phyloP scores from a whole-genome alignment of 768 basidiomycete species.

The Phylloporus rhodoxanthus region DNA sequence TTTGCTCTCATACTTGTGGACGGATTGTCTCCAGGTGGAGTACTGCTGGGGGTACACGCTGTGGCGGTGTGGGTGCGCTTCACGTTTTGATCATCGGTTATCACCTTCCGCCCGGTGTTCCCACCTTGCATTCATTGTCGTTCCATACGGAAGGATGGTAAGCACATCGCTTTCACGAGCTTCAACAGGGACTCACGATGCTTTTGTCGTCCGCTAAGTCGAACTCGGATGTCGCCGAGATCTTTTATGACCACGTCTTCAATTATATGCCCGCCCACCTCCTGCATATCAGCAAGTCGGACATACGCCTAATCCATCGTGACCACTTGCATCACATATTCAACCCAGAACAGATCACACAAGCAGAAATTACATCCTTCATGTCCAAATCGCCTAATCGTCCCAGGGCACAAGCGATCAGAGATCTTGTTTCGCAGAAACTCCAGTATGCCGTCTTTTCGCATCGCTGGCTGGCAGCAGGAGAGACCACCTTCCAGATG shows the following conservation, averaged over 20 bases:
- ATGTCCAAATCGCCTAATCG: not conserved
- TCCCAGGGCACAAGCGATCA: conserved; percentile 6
- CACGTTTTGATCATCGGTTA: too few relatives aligned
- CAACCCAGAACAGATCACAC: conserved; percentile 6
- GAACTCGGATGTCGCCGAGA: not conserved
- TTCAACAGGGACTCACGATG: not conserved
- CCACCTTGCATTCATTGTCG: too few relatives aligned
- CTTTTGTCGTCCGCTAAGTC: not conserved
- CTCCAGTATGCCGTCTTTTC: conserved; percentile 14
- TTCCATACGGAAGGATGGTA: not conserved
- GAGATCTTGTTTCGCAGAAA: conserved; percentile 4
- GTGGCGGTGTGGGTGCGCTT: too few relatives aligned
- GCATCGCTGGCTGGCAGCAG: conserved; percentile 10
- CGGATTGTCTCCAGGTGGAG: too few relatives aligned
- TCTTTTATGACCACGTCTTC: conserved; percentile 14
- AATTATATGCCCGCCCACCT: conserved; percentile 16
- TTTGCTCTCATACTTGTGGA: too few relatives aligned
- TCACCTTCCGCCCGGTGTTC: too few relatives aligned
- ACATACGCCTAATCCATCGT: conserved; percentile 8
- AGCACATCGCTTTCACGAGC: not conserved
- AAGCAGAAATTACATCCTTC: conserved; percentile 2
- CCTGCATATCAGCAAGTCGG: conserved; percentile 6
- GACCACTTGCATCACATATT: conserved; percentile 13
- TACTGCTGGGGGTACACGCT: too few relatives aligned
- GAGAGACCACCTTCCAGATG: conserved; percentile 10